Percentiles rank a stretch among this genome's conserved stretches.
Evolutionary conservation across 371 early-diverging fungal species (phyloP).

Genomic region (Conidiobolus incongruus): DNA sequence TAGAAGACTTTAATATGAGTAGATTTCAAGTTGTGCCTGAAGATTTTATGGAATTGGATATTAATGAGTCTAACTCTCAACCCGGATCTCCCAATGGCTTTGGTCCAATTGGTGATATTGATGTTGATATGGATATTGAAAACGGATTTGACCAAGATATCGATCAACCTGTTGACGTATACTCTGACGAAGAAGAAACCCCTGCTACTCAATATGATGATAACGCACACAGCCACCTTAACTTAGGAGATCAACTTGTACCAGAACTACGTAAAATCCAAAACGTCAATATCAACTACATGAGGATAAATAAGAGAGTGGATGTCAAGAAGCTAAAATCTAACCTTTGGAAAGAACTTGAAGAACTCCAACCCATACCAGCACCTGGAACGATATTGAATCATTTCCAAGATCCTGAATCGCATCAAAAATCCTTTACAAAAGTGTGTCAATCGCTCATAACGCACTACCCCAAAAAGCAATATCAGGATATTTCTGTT

Average conservation of each 20-base stretch:
- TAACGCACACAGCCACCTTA: slow-evolving; percentile 13
- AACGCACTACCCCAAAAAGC: slow-evolving; percentile 45
- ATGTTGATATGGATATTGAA: background rate
- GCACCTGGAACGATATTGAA: slow-evolving; percentile 3
- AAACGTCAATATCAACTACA: slow-evolving; percentile 55
- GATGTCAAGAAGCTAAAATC: slow-evolving; percentile 89
- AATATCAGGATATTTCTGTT: slow-evolving; percentile 71
- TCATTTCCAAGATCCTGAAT: slow-evolving; percentile 12
- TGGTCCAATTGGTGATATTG: background rate
- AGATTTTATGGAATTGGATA: too few relatives aligned
- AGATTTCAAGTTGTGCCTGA: too few relatives aligned
- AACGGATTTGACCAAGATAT: background rate
- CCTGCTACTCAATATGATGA: slow-evolving; percentile 10
- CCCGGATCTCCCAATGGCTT: background rate
- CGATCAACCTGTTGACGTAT: slow-evolving; percentile 7
- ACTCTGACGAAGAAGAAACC: slow-evolving; percentile 12
- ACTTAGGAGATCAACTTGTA: slow-evolving; percentile 11
- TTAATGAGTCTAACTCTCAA: too few relatives aligned
- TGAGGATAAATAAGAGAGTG: slow-evolving; percentile 72
- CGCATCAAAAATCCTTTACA: slow-evolving; percentile 38
- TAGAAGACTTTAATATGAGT: too few relatives aligned
- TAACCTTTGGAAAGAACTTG: slow-evolving; percentile 67
- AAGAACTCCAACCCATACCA: background rate
- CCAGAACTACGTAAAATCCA: slow-evolving; percentile 32
- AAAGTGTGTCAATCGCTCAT: slow-evolving; percentile 39